Evolutionary conservation across 805 yeast genomes (phyloP).

Genomic region (Candida nitratophila): DNA sequence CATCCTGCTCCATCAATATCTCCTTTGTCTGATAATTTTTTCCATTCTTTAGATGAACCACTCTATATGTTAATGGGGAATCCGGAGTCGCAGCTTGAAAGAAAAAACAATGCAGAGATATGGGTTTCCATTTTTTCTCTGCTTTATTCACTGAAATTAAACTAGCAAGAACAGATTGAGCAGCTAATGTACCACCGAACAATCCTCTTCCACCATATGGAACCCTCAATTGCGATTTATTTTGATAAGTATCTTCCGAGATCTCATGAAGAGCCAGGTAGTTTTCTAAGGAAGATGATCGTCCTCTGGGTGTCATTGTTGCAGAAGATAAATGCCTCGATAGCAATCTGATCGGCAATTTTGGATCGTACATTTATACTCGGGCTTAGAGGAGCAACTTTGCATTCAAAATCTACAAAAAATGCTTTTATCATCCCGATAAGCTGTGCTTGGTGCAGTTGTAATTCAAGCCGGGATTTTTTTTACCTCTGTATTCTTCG

Average conservation of each 20-base stretch:
- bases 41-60: constrained; percentile 44
- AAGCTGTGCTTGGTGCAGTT: no score
- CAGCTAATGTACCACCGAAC: constrained; percentile 65
- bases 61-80: constrained; percentile 45
- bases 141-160: constrained; percentile 38
- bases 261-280: constrained; percentile 16
- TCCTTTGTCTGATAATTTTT: constrained; percentile 45
- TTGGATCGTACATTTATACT: not conserved
- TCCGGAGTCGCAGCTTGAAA: constrained; percentile 44
- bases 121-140: constrained; percentile 37
- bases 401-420: no score
- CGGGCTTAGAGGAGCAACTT: no score
- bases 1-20: constrained; percentile 49
- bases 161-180: constrained; percentile 59
- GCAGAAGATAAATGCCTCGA: not conserved
- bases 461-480: no score
- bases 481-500: no score
- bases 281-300: constrained; percentile 10
- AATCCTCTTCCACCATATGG: constrained; percentile 57
- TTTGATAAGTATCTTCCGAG: constrained; percentile 15
- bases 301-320: not conserved
- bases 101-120: constrained; percentile 58
- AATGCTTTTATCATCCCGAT: no score
- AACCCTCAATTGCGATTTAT: constrained; percentile 23
- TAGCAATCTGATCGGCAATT: not conserved